Base-by-base conservation (phyloP, 2,329 filamentous ascomycete species). In the Fusarium sp. region DNA sequence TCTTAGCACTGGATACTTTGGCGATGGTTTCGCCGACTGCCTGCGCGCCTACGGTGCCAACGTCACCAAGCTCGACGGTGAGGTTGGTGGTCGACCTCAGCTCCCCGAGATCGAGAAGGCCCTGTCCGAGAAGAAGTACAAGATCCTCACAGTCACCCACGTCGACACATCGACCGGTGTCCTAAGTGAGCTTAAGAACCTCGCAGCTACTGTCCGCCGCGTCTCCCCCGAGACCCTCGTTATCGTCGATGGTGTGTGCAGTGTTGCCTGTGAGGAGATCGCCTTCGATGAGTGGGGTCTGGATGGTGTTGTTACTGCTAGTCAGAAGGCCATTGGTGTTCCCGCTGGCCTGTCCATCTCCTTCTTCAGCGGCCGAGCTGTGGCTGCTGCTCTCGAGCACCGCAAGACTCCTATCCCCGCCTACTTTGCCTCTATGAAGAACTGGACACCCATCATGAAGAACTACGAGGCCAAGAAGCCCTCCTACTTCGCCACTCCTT, bases 401-500 rank as follows among this genome's bases (percentile, higher is more conserved):
- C 88, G 96, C 77, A 95, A 95, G 84, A 90, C 89, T 13, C 91
- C 91, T 14, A 92, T 94, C 3, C 86, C 89, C 20, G 92, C 94
- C 21, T 99, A 98, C 86, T 99, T 97, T 80, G 94, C 92, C 55
- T 97, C 92, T 14, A 93, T 97, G 85, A 94, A 94, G 85, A 98
- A 98, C 82, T 99, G 96, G 96, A 84, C 94, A 58, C 95, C 95
- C 45, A 96, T 99, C 80, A 98, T 99, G 95, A 90, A 96, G 83
- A 98, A 97, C 83, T 99, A 99, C 81, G 96, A 99, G 83, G 93
- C 93, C 68, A 93, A 94, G 84, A 99, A 98, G 84, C 89, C 96
- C 36, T 97, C 94, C 4, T 99, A 99, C 85, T 99, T 99, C 76
- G 96, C 96, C 36, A 99, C 96, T 2, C 96, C 96, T 1, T 94